Percentiles rank a stretch among this genome's conserved stretches.
These are phyloP conservation scores for Fusarium verrucosum DNA, from an alignment of 2,329 filamentous ascomycete species.

Conservation along the genomic window DNA sequence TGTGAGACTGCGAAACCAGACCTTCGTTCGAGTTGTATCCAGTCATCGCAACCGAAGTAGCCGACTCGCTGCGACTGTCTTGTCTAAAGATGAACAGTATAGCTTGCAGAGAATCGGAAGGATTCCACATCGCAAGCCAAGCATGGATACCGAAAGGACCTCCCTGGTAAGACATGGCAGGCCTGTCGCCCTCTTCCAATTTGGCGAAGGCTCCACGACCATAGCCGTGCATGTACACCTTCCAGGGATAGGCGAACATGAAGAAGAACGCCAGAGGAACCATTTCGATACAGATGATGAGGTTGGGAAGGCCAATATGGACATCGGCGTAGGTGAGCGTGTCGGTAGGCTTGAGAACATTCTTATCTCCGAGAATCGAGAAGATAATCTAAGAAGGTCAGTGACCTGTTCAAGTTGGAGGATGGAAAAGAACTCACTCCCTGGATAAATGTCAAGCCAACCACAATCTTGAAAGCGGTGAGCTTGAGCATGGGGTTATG, in stretches of 20 bases:
- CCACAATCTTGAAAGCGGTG: conserved; percentile 34
- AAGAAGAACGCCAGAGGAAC: conserved; percentile 35
- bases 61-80: neutral
- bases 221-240: conserved; percentile 19
- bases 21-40: conserved; percentile 6
- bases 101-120: conserved; percentile 23
- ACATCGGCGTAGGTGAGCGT: conserved; percentile 37
- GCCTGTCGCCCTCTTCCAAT: conserved; percentile 4
- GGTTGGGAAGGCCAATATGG: conserved; percentile 35
- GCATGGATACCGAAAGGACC: conserved; percentile 25
- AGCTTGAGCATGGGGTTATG: conserved; percentile 36
- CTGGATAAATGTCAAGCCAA: conserved; percentile 31
- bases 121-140: conserved; percentile 33
- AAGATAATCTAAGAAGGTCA: conserved; percentile 24
- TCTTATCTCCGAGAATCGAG: conserved; percentile 22
- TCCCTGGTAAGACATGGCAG: conserved; percentile 19
- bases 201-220: conserved; percentile 10
- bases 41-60: conserved; percentile 7
- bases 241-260: conserved; percentile 33
- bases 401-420: fast-evolving
- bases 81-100: conserved; percentile 22
- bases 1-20: conserved; percentile 7
- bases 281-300: conserved; percentile 34
- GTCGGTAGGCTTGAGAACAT: conserved; percentile 17
- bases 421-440: neutral